These are phyloP conservation scores for Coemansia sp. DNA, from an alignment of 192 early-diverging fungal genomes.

Conservation along the genomic window DNA sequence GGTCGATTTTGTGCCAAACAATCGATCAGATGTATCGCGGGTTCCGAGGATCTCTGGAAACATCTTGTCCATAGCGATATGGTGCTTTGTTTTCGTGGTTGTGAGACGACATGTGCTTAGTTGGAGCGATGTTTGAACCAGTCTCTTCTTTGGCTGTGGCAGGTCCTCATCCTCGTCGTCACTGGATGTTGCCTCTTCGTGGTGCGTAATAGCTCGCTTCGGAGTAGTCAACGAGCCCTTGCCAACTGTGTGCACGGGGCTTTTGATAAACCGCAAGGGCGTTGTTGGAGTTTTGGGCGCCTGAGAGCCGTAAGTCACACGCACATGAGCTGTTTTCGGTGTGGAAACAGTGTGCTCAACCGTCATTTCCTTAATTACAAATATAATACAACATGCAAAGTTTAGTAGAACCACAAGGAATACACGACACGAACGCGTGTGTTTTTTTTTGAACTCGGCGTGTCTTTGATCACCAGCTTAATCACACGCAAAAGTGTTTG, in stretches of 20 bases:
- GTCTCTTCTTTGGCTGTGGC: conserved; percentile 22
- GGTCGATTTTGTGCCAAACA: not conserved
- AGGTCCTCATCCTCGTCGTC: not conserved
- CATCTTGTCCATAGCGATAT: not conserved
- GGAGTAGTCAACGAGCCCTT: conserved; percentile 4
- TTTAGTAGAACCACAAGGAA: not conserved
- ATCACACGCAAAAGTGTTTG: not conserved
- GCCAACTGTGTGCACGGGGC: not conserved
- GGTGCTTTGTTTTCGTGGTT: not conserved
- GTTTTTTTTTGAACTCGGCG: not conserved
- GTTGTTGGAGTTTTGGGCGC: not conserved
- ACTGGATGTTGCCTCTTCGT: not conserved
- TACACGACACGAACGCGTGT: not conserved
- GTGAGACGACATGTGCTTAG: not conserved
- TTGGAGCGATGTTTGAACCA: conserved; percentile 33
- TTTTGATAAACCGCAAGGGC: not conserved
- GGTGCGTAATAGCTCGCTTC: not conserved
- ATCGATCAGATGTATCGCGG: not conserved
- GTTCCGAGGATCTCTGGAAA: not conserved
- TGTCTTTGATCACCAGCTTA: not conserved
- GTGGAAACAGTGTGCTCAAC: not conserved
- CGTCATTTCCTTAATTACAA: conserved; percentile 1
- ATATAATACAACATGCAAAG: not conserved
- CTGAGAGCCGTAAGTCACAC: conserved; percentile 25
- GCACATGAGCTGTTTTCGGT: conserved; percentile 7